Evolutionary conservation across 2,329 filamentous ascomycete species (phyloP).

Genomic region (Fusarium continuum): DNA sequence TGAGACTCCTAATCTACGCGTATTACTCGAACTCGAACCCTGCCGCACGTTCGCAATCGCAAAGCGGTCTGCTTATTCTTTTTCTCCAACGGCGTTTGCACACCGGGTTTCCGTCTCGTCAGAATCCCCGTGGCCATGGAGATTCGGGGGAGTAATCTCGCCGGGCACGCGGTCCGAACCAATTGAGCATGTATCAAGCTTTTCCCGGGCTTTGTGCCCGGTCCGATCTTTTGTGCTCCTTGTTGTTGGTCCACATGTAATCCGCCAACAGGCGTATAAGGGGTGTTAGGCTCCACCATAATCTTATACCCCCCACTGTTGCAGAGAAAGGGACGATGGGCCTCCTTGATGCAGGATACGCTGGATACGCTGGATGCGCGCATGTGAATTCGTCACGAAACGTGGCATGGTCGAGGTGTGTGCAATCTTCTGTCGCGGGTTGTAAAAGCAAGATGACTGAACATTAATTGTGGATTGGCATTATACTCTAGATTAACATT

Average conservation of each 20-base stretch:
- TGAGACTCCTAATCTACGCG: too few species aligned
- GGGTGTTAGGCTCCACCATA: not conserved
- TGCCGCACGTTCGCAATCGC: too few species aligned
- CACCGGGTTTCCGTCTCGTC: too few species aligned
- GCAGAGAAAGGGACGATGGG: not conserved
- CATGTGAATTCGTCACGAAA: too few species aligned
- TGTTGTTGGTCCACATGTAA: not conserved
- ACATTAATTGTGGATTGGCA: conserved; percentile 5
- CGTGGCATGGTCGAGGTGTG: not conserved
- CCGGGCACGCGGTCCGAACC: too few species aligned
- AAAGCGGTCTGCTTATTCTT: not conserved
- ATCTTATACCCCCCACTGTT: not conserved
- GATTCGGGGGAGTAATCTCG: not conserved
- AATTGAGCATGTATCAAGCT: too few species aligned
- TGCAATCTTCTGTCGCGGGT: not conserved
- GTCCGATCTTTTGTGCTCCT: not conserved
- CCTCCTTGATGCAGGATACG: not conserved
- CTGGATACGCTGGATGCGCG: not conserved
- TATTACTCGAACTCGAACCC: not conserved
- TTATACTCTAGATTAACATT: conserved; percentile 19
- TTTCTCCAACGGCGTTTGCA: not conserved
- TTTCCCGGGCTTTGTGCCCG: too few species aligned
- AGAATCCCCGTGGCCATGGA: not conserved
- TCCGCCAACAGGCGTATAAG: not conserved
- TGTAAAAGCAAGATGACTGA: not conserved